These are phyloP conservation scores for Beauveria sp. DNA, from an alignment of 2,329 filamentous ascomycete species.

Conservation along the genomic window DNA sequence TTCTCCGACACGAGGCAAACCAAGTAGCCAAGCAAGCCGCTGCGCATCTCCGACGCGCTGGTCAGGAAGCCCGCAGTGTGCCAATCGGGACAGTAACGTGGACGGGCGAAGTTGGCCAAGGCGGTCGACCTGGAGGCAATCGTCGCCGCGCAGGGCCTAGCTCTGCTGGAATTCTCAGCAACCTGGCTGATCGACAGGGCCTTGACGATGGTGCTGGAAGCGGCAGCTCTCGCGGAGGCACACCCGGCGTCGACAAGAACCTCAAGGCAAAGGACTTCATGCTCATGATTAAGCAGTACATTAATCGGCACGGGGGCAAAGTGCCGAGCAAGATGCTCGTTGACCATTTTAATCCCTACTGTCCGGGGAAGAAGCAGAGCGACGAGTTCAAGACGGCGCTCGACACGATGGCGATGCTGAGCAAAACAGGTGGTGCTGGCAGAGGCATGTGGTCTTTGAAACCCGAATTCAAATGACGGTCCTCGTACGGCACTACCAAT, in stretches of 20 bases:
- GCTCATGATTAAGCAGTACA: slow-evolving; percentile 68
- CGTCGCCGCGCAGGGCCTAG: slow-evolving; percentile 45
- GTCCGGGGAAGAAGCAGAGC: slow-evolving; percentile 54
- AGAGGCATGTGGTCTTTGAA: slow-evolving; percentile 48
- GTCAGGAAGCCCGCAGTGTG: slow-evolving; percentile 61
- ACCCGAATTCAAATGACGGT: slow-evolving; percentile 20
- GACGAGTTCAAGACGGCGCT: slow-evolving; percentile 78
- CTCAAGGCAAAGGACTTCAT: slow-evolving; percentile 56
- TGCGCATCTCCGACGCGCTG: slow-evolving; percentile 63
- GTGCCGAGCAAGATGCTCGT: slow-evolving; percentile 80
- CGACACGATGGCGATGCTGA: slow-evolving; percentile 65
- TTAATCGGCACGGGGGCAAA: slow-evolving; percentile 67
- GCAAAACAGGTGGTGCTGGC: slow-evolving; percentile 47
- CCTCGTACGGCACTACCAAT: neutral
- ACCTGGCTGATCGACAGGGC: slow-evolving; percentile 51
- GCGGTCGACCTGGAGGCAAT: slow-evolving; percentile 58
- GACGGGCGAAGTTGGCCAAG: slow-evolving; percentile 78
- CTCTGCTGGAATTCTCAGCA: slow-evolving; percentile 47
- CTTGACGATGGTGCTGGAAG: slow-evolving; percentile 35
- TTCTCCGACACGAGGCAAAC: slow-evolving; percentile 76
- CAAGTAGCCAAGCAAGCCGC: slow-evolving; percentile 72
- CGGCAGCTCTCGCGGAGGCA: slow-evolving; percentile 38
- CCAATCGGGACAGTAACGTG: slow-evolving; percentile 85
- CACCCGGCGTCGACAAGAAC: slow-evolving; percentile 31
- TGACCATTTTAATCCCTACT: slow-evolving; percentile 81